Base-by-base conservation (phyloP, 2,329 filamentous ascomycete genomes). In the Paecilomyces niveus region DNA sequence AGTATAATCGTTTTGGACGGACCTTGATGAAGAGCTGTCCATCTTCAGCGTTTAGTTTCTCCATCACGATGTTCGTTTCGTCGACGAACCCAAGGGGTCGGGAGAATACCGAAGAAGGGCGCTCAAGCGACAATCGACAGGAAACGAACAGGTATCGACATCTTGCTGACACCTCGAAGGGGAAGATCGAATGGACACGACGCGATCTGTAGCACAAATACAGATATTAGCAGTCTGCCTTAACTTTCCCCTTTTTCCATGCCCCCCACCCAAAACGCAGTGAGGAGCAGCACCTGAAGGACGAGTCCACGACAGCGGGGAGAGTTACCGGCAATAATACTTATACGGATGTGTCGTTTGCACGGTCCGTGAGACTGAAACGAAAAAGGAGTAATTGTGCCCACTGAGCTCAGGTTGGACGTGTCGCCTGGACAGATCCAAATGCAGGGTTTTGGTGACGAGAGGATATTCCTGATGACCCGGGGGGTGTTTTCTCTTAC, bases 21-120 rank as follows among this genome's bases (percentile, higher is more conserved):
- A 79, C 77, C 67, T 78, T 78, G 62, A 79, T 74, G 69, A 79
- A 79, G 65, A 78, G 73, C 68, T 78, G 76, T 68, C 77, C 77
- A 74, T 79, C 77, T 71, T 78, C 76, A 64, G 74, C 77, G 70
- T 79, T 76, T 58, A 78, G 70, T 68, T 77, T 77, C 73, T 79
- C 77, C 77, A 79, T 79, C 65, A 65, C 70, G 70, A 65, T 61
- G 61, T 65, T 57, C 63, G 61, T 64, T 65, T 64, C 63, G 63
- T 67, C 65, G 63, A 68, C 61, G 60, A 65, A 67, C 63, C 63
- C 62, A 62, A 62, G 67, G 58, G 68, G 65, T 65, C 63, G 64
- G 66, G 66, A 68, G 67, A 70, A 73, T 63, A 68, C 67, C 68
- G 68, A 67, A 68, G 70, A 67, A 62, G 65, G 65, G 68, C 67